Evolutionary conservation across 164 flowering plant genomes (phyloP).

Genomic region (Tinospora cordifolia): DNA sequence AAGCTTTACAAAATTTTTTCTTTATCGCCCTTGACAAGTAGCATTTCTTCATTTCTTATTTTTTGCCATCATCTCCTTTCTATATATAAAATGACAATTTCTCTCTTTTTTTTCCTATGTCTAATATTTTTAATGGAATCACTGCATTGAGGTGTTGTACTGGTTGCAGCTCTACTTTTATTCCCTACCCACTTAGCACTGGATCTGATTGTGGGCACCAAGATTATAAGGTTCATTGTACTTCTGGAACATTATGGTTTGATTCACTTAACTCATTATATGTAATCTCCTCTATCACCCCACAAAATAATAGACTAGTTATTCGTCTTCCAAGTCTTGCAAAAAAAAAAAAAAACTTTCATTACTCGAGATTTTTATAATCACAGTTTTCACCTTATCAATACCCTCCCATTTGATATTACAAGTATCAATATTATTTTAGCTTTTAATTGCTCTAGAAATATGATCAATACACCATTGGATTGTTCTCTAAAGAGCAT

Average conservation of each 20-base stretch:
- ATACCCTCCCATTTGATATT: constrained; percentile 42
- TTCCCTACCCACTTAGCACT: constrained; percentile 57
- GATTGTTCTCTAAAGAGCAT: constrained; percentile 39
- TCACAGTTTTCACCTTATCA: constrained; percentile 42
- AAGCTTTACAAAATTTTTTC: no score
- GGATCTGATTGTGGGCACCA: constrained; percentile 42
- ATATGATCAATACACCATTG: constrained; percentile 29
- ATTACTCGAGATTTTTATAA: constrained; percentile 29
- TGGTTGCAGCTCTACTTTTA: constrained; percentile 33
- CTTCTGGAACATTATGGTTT: constrained; percentile 21
- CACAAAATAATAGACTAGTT: constrained; percentile 29
- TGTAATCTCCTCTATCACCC: constrained; percentile 31
- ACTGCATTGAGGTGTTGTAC: constrained; percentile 23
- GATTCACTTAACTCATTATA: constrained; percentile 29
- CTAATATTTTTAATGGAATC: no score
- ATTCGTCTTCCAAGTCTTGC: constrained; percentile 36
- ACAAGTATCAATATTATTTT: constrained; percentile 45
- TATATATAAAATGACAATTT: no score
- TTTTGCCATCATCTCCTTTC: no score
- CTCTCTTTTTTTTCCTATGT: no score
- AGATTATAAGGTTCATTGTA: constrained; percentile 37
- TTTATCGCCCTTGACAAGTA: no score
- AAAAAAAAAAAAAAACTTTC: constrained; percentile 35
- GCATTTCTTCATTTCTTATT: no score
- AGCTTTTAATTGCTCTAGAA: constrained; percentile 38